These are phyloP conservation scores for Exidia glandulosa DNA, from an alignment of 768 basidiomycete species.

Conservation along the genomic window DNA sequence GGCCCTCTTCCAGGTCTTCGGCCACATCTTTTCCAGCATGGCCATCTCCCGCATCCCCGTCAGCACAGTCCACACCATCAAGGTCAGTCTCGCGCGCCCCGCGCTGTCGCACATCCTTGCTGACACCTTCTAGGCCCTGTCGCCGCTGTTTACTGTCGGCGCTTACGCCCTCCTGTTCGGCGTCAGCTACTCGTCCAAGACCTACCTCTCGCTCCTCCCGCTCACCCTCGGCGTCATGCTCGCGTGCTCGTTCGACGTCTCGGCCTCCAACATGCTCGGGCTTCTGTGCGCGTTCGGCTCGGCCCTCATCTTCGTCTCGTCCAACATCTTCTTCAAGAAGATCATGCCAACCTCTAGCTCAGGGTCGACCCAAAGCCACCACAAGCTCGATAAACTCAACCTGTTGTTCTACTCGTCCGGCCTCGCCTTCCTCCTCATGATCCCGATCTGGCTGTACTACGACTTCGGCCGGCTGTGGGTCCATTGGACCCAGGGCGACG, in stretches of 20 bases:
- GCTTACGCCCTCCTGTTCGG: slow-evolving; percentile 90
- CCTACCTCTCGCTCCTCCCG: slow-evolving; percentile 89
- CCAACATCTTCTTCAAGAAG: slow-evolving; percentile 99
- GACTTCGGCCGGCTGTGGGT: slow-evolving; percentile 64
- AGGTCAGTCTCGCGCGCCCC: slow-evolving; percentile 43
- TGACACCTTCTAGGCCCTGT: slow-evolving; percentile 58
- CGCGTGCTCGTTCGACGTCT: slow-evolving; percentile 87
- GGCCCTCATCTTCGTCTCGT: slow-evolving; percentile 91
- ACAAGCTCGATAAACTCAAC: slow-evolving; percentile 95
- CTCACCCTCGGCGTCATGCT: slow-evolving; percentile 96
- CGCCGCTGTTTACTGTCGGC: slow-evolving; percentile 92
- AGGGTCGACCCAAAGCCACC: slow-evolving; percentile 26
- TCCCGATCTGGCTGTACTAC: slow-evolving; percentile 87
- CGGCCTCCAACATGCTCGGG: slow-evolving; percentile 74
- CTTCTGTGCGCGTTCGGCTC: slow-evolving; percentile 95
- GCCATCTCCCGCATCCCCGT: slow-evolving; percentile 95
- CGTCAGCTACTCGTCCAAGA: slow-evolving; percentile 84
- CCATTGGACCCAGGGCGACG: slow-evolving; percentile 26
- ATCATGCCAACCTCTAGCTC: slow-evolving; percentile 61
- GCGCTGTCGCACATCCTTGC: neutral
- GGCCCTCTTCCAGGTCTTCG: slow-evolving; percentile 95
- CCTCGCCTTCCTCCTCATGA: slow-evolving; percentile 91
- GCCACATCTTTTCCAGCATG: slow-evolving; percentile 95
- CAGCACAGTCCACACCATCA: slow-evolving; percentile 97
- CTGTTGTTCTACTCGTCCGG: slow-evolving; percentile 87